Percentiles rank a stretch among this genome's conserved stretches.
Conservation (phyloP, 441 rosid genomes). For the Brassica hybrid region DNA sequence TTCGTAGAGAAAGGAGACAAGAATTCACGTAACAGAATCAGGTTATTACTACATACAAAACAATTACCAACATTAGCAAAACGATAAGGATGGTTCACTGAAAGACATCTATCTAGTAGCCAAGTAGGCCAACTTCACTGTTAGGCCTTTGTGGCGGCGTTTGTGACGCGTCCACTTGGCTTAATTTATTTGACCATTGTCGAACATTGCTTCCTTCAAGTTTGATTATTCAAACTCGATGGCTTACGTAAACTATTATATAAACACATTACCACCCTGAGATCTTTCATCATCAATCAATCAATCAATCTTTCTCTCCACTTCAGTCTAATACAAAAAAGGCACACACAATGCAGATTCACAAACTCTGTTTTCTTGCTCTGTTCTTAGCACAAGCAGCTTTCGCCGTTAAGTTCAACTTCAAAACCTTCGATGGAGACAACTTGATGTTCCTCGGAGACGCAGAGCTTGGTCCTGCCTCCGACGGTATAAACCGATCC, state of each 20-base stretch:
- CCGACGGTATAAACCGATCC: conserved; percentile 22
- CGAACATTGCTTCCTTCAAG: not conserved
- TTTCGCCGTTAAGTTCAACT: conserved; percentile 40
- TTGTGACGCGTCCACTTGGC: conserved; percentile 34
- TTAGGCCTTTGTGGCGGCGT: conserved; percentile 4
- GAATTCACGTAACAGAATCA: not conserved
- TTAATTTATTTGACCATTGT: conserved; percentile 31
- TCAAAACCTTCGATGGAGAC: conserved; percentile 28
- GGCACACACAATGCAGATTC: conserved; percentile 35
- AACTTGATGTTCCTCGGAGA: conserved; percentile 35
- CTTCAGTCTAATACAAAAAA: not conserved
- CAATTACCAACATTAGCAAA: not conserved
- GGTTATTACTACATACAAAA: not conserved
- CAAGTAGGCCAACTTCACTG: conserved; percentile 2
- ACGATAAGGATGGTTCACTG: conserved; percentile 10
- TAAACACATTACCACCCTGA: conserved; percentile 10
- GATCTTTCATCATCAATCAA: conserved; percentile 1
- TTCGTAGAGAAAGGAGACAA: not conserved
- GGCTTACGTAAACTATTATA: conserved; percentile 28
- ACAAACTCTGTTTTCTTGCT: conserved; percentile 37
- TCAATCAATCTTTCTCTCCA: not conserved
- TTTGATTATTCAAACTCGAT: conserved; percentile 20
- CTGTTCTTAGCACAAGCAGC: conserved; percentile 31
- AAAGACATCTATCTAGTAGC: conserved; percentile 6
- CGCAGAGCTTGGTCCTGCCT: conserved; percentile 42